phyloP scores from a whole-genome alignment of 805 yeast species.

The Saccharomycopsis sp. region DNA sequence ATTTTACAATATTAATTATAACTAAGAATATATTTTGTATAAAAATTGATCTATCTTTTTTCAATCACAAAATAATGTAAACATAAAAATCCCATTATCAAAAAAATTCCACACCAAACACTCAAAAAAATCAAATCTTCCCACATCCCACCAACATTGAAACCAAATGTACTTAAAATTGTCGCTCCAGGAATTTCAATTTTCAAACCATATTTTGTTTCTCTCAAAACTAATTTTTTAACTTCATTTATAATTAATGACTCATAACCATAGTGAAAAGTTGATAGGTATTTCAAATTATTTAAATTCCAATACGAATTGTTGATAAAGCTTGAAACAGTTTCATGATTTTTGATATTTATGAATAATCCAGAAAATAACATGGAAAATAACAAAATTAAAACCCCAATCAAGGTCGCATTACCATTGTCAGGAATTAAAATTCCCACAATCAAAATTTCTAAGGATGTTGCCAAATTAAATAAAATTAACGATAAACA shows the following conservation, averaged over 20 bases:
- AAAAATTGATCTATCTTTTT: constrained; percentile 34
- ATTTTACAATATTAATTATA: too few relatives aligned
- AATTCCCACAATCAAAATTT: constrained; percentile 81
- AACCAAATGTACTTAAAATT: constrained; percentile 90
- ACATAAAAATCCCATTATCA: constrained; percentile 62
- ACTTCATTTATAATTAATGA: constrained; percentile 90
- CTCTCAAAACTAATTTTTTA: constrained; percentile 70
- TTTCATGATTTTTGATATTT: constrained; percentile 47
- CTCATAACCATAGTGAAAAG: constrained; percentile 95
- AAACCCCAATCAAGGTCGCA: constrained; percentile 80
- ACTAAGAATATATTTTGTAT: not conserved
- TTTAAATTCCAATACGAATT: constrained; percentile 34
- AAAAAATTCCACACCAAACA: constrained; percentile 46
- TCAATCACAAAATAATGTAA: constrained; percentile 70
- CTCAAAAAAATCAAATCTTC: constrained; percentile 54
- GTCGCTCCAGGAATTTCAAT: constrained; percentile 98
- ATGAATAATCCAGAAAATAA: constrained; percentile 91
- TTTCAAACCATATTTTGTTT: constrained; percentile 83
- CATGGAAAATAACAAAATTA: constrained; percentile 73
- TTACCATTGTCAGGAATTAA: constrained; percentile 82
- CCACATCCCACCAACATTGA: constrained; percentile 66
- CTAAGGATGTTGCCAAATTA: constrained; percentile 78
- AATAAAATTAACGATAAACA: constrained; percentile 64
- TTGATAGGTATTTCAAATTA: constrained; percentile 74
- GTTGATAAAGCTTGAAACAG: constrained; percentile 24